A percentile compares a stretch with the other conserved stretches of the same genome.
phyloP scores from a whole-genome alignment of 202 grass and related monocot species.

The Setaria italica region DNA sequence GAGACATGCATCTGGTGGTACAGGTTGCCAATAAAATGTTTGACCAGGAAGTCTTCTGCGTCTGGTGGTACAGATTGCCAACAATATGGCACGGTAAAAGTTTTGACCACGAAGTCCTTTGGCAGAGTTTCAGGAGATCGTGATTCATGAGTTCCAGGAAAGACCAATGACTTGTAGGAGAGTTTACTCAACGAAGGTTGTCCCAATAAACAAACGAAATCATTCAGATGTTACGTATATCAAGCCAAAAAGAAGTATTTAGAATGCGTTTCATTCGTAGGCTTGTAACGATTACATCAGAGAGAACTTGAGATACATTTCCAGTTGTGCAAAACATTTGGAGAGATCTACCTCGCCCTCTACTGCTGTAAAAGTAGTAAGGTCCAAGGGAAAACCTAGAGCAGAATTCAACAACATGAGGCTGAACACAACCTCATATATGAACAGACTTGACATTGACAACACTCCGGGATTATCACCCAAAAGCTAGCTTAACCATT shows the following conservation, averaged over 20 bases:
- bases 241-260: not conserved
- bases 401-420: not conserved
- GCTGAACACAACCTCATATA: not conserved
- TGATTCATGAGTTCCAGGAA: not conserved
- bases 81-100: not conserved
- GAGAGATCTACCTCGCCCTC: conserved; percentile 15
- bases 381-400: not conserved
- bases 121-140: not conserved
- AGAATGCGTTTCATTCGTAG: conserved; percentile 4
- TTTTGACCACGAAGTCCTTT: not conserved
- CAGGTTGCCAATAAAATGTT: not conserved
- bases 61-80: conserved; percentile 5
- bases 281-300: not conserved
- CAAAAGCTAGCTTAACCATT: not conserved
- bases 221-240: not conserved
- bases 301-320: conserved; percentile 12
- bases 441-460: conserved; percentile 2
- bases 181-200: not conserved
- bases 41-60: not conserved
- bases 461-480: not conserved
- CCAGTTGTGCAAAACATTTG: not conserved
- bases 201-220: not conserved
- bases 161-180: not conserved
- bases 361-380: not conserved
- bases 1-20: not conserved